Base-by-base conservation (phyloP, 192 early-diverging fungal species). In the Coemansia sp. region DNA sequence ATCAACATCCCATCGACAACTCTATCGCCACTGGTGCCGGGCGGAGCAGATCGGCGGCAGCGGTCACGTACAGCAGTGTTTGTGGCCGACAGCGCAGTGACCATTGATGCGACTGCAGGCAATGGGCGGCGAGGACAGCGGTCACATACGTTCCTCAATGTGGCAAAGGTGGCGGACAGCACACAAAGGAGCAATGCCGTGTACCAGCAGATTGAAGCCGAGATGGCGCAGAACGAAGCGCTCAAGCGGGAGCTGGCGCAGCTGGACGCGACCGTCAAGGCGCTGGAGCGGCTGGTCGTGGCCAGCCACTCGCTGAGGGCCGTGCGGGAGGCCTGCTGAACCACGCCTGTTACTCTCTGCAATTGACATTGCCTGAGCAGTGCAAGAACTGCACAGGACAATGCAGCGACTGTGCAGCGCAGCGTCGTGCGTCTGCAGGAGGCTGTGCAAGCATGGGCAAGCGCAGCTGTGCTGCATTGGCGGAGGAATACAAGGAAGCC, bases 1-100 rank as follows among this genome's bases (percentile, higher is more conserved):
- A 80, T 80, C 27, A 68, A 75, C 27, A 80, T 80, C 29, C 77
- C 77, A 4, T 66, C 72, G 8, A 80, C 77, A 1, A 74, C 77
- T 7, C 63, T 80, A 41, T 74, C 77, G 26, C 77, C 77, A 3
- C 55, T 80, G 16, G 59, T 80, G 48, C 61, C 65, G 6, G 21
- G 58, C 16, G 60, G 71, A 2, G 50, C 21, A 5, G 62, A 39
- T 19, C 62, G 51, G 21, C 65, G 77, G 4, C 49, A 69, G 45
- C 60, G 61, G 64, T 60, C 65, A n/a, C 65, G 61, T 14, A 62
- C 72, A 17, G 61, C 57, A 1, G 56, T 66, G 57, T 59, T 59
- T 41, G 10, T 51, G 23, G 62, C 62, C 17, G 65, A 59, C 49
- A 26, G 35, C 31, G 50, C 19, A 10, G 54, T 29, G 3, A 35